Percentiles rank a stretch among this genome's conserved stretches.
Evolutionary conservation across 768 basidiomycete species (phyloP).

Genomic region (Leccinum truebloodii): DNA sequence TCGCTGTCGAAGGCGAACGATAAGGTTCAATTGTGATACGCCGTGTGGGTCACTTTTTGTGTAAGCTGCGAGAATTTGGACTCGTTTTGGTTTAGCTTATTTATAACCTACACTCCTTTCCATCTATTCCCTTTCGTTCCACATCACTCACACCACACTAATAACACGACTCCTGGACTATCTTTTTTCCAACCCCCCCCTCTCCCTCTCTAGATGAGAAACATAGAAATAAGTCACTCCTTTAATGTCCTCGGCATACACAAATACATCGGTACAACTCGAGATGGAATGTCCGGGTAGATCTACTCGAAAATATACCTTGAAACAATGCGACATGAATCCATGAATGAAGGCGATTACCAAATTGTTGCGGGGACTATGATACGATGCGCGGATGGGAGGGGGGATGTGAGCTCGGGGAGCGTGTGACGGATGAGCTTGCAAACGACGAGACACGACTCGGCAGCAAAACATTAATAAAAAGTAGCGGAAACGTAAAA

Average conservation of each 20-base stretch:
- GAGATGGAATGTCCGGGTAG: slow-evolving; percentile 34
- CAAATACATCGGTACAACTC: slow-evolving; percentile 37
- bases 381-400: slow-evolving; percentile 23
- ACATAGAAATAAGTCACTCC: slow-evolving; percentile 38
- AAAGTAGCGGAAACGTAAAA: slow-evolving; percentile 6
- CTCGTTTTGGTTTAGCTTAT: slow-evolving; percentile 15
- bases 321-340: slow-evolving; percentile 35
- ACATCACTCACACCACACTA: slow-evolving; percentile 2
- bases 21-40: slow-evolving; percentile 18
- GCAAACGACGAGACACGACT: slow-evolving; percentile 17
- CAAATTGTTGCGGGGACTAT: slow-evolving; percentile 28
- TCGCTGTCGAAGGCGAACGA: slow-evolving; percentile 66
- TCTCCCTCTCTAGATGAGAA: background rate
- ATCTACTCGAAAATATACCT: slow-evolving; percentile 39
- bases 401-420: slow-evolving; percentile 1
- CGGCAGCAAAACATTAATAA: slow-evolving; percentile 18
- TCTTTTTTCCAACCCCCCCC: background rate
- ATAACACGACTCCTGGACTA: background rate
- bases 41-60: slow-evolving; percentile 3
- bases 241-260: slow-evolving; percentile 36
- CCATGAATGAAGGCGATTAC: slow-evolving; percentile 31
- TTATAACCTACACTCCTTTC: background rate
- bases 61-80: slow-evolving; percentile 11
- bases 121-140: background rate
- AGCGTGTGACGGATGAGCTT: slow-evolving; percentile 4